Percentiles rank a stretch among this genome's conserved stretches.
Conservation (phyloP, 23 red algal species). For the Gracilaria vermiculophylla region DNA sequence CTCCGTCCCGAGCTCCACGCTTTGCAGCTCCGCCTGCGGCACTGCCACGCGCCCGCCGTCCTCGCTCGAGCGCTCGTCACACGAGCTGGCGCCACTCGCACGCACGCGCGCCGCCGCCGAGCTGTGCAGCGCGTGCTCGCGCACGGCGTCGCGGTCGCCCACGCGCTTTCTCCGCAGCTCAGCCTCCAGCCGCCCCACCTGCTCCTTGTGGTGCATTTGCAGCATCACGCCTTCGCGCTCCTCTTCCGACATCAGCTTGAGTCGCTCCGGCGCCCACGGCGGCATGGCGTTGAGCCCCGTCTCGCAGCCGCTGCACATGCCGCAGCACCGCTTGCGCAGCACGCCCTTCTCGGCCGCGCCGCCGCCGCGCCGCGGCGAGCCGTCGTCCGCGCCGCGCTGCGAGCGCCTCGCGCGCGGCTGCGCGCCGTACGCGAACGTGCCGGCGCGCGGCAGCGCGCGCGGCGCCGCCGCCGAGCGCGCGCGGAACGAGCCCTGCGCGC, state of each 20-base stretch:
- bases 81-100: background rate
- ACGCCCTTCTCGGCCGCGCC: background rate
- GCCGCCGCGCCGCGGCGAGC: background rate
- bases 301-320: constrained; percentile 55
- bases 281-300: constrained; percentile 31
- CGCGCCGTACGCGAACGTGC: constrained; percentile 50
- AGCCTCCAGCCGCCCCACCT: constrained; percentile 45
- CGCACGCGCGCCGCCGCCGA: no score
- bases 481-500: no score
- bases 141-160: background rate
- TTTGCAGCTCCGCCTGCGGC: constrained; percentile 20
- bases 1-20: constrained; percentile 24
- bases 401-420: background rate
- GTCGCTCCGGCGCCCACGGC: constrained; percentile 61
- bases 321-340: constrained; percentile 14
- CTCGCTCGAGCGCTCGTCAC: background rate
- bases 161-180: constrained; percentile 45
- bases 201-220: constrained; percentile 52
- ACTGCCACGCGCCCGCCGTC: background rate
- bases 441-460: constrained; percentile 36
- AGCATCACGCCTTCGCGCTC: constrained; percentile 27
- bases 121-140: background rate
- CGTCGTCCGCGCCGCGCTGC: background rate
- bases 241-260: constrained; percentile 25
- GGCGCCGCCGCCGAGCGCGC: no score